Evolutionary conservation across 176 grass and related monocot genomes (phyloP), one percentile per base, ranked within the genome.

Genomic region (Oryza officinalis): DNA sequence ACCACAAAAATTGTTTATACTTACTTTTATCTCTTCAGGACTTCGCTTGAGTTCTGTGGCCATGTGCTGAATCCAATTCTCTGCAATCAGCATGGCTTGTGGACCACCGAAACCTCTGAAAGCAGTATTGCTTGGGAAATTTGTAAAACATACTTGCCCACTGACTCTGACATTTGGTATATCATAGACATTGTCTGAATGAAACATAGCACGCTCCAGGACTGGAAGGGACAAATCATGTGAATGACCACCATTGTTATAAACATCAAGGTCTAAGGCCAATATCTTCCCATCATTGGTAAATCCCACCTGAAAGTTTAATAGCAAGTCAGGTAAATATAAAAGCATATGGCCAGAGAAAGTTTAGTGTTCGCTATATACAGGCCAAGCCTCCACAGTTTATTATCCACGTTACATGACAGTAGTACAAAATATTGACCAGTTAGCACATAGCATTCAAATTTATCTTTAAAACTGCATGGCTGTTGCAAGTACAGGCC

Each of bases 101-200:
- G 96, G 96, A 70, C 91, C 96, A 87, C 96, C 96, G 87, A 98
- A 98, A 47, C 96, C 96, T 80, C 96, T 86, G 79, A 98, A 98
- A 77, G 96, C 96, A 43, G 96, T 98, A 85, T 98, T 93, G 80
- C 92, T 98, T 57, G 96, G 91, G 50, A 95, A 90, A 91, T 98
- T 98, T 84, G 96, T 98, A 84, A 91, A 90, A 77, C 96, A 98
- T 47, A 95, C 91, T 91, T 92, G 85, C 23, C 96, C 96, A 66
- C 30, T 83, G 69, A 98, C 46, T 67, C 88, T 89, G 60, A 98
- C 67, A 76, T 98, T 83, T 30, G 89, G n/a, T 89, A 98, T 87
- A 78, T 86, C 87, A 75, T 98, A 98, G 46, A 98, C 96, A 74
- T 98, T 98, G 69, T 92, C 96, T 41, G 91, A 93, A 83, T 88